Base-by-base conservation (phyloP, 345 rosid genomes). In the Lepidium africanum region DNA sequence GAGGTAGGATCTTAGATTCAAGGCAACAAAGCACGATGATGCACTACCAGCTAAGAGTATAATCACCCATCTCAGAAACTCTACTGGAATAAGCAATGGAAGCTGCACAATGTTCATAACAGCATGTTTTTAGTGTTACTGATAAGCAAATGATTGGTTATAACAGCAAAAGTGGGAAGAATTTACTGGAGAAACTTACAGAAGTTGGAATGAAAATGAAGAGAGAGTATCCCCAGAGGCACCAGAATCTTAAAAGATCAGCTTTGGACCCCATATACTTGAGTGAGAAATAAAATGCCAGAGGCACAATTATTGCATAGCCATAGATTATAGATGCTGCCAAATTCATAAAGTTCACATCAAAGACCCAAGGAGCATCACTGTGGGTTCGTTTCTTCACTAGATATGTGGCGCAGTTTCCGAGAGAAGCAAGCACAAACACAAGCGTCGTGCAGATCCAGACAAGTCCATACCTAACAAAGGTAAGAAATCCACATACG, bases 151-250 rank as follows among this genome's bases (percentile, higher is more conserved):
- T 59, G 41, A 12, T 16, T 47, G 5, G 10, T 36, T 23, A 21
- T 21, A 36, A 23, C 60, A 38, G 65, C 11, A 11, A 70, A 27
- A 51, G 32, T 33, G 41, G 21, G 43, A 10, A 27, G 21, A 38
- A 56, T 43, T 59, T 50, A 70, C 36, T 11, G 68, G 25, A 71
- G 54, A 78, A 49, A 61, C 96, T 87, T 85, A 94, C 99, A 16
- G 90, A 77, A 74, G 77, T 75, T n/a, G 71, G 83, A 64, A 91
- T 37, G 54, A 91, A 91, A 55, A 91, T 77, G 79, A 75, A 77
- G 76, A 91, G 91, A 64, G 99, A 94, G 78, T 94, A 91, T 38
- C 99, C 99, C 99, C 99, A 89, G 84, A 94, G 76, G 85, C 99
- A 87, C 96, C 96, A 91, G 78, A 89, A 83, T 38, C 85, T 80